Base-by-base conservation (phyloP, 1,284 basidiomycete genomes). In the Apiotrichum mycotoxinovorans region DNA sequence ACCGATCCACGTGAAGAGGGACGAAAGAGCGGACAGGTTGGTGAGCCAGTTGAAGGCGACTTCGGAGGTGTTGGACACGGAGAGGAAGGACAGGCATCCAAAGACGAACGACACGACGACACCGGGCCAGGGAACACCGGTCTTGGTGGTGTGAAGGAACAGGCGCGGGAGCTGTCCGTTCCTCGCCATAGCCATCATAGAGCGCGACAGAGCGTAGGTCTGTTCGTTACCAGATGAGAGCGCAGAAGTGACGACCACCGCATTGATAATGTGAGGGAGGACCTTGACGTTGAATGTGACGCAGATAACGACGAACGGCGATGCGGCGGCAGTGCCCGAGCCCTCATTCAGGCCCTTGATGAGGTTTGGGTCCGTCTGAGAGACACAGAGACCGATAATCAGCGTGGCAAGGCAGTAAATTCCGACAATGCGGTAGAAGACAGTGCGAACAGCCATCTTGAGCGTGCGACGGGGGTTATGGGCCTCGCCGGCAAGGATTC, bases 1-100 rank as follows among this genome's bases (percentile, higher is more conserved):
- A 56, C 84, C 86, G 65, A 88, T 85, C 89, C 89, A 92, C 18
- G 86, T 87, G 78, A 89, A 80, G 56, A 86, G 72, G 22, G 84
- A 30, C 47, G 54, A 17, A 55, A 69, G 63, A 30, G 60, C 55
- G 11, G 57, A 57, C 67, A 89, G 85, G 76, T 85, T 87, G 38
- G 83, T 68, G 63, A 91, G 84, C 86, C 87, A 90, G 26, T 71
- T 70, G 72, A 93, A 88, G 37, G 89, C 86, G 42, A 72, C 79
- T 42, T 85, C 84, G 4, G 85, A 80, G 46, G 82, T 83, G 42
- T 66, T 73, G 33, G 78, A 81, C 52, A 86, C 78, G 40, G 82
- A 84, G 78, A 84, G 80, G 65, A 69, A 79, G 33, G 79, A 70
- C 34, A 81, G 72, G 23, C 74, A 63, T 46, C 75, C 49, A 68